A percentile compares a stretch with the other conserved stretches of the same genome.
phyloP scores from a whole-genome alignment of 352 stramenopile genomes.

The Pythium monospermum region DNA sequence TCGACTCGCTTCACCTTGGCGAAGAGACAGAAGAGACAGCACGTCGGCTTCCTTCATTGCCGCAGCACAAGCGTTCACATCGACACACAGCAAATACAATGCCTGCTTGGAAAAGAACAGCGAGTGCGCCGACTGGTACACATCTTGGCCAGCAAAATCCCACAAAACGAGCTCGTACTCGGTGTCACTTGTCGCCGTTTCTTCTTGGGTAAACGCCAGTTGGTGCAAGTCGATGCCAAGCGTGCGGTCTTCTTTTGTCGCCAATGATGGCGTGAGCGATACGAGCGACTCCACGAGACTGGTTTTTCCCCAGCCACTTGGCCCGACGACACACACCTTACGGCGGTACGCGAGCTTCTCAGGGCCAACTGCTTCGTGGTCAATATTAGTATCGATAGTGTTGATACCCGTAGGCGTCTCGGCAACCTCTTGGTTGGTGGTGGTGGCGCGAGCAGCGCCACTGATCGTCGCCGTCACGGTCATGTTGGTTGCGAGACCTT shows the following conservation, averaged over 20 bases:
- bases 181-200: conserved; percentile 11
- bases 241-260: conserved; percentile 18
- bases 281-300: conserved; percentile 28
- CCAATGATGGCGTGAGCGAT: conserved; percentile 6
- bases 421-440: neutral
- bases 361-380: neutral
- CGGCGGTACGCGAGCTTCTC: conserved; percentile 21
- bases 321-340: conserved; percentile 32
- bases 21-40: too few species aligned
- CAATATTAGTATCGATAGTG: neutral
- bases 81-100: conserved; percentile 18
- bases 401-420: neutral
- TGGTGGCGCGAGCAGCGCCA: neutral
- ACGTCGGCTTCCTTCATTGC: too few species aligned
- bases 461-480: neutral
- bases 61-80: too few species aligned
- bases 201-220: conserved; percentile 16
- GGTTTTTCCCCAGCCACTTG: conserved; percentile 30
- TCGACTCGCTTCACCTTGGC: too few species aligned
- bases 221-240: conserved; percentile 29
- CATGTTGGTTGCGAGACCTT: neutral
- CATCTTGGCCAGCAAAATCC: conserved; percentile 21
- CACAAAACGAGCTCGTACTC: conserved; percentile 14
- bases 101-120: conserved; percentile 19
- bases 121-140: conserved; percentile 18